Evolutionary conservation across 768 basidiomycete species (phyloP), one percentile per base, ranked within the genome.

Genomic region (Tremella yokohamensis): DNA sequence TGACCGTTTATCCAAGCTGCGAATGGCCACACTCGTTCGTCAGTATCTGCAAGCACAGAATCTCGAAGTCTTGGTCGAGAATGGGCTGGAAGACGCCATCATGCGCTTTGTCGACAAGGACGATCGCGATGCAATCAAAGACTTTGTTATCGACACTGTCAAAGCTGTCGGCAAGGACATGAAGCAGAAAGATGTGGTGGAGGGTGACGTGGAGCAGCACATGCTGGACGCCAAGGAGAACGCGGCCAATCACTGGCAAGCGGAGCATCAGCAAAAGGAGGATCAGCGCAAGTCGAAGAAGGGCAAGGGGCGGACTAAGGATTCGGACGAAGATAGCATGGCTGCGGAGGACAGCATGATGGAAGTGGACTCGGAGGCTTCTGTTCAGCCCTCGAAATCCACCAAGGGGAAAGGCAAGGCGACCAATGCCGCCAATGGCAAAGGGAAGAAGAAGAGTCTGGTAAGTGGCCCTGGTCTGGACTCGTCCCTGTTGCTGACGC

Each of bases 41-140:
- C 90, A 97, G 77, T 98, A 94, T 75, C 78, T 99, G 48, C 81
- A 85, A 7, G 92, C 90, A 50, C 96, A 98, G 79, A 89, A 93
- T 74, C 78, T 98, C 69, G 91, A 96, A 79, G 78, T 98, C 51
- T 79, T 98, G 16, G 89, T 88, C 1, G 92, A 96, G 78, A 81
- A 82, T 40, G 91, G 87, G 22, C 89, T 99, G 87, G 87, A 86
- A 40, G 89, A 92, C 73, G 96, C 96, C 6, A 92, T 99, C 52
- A 86, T 89, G 79, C 82, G 86, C 77, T 98, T 89, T 77, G 93
- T 99, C 58, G 93, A 97, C 76, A 99, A 99, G 81, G 94, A 97
- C 70, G 92, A 96, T 75, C 85, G 84, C 25, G 88, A 92, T 79
- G 90, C 94, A 8, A 94, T 99, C 71, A 83, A 85, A 63, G 83